Conservation (phyloP, 148 eudicot species). For the Polygonum aviculare region DNA sequence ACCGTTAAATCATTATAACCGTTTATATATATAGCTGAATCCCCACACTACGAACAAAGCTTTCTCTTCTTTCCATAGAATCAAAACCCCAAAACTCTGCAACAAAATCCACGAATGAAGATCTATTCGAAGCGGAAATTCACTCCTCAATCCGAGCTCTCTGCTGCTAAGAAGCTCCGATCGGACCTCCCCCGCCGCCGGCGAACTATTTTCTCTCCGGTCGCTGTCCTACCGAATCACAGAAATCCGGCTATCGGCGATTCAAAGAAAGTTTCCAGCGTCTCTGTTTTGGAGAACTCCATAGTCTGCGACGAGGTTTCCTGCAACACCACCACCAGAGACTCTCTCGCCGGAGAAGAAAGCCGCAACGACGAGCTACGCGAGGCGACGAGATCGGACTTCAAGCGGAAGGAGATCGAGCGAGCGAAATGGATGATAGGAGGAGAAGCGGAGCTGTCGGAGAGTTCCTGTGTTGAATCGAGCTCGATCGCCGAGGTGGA, state of each 20-base stretch:
- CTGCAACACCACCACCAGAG: slow-evolving; percentile 50
- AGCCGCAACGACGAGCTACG: not conserved
- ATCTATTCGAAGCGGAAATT: not conserved
- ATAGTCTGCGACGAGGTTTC: slow-evolving; percentile 33
- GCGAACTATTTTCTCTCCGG: slow-evolving; percentile 44
- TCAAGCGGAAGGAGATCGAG: slow-evolving; percentile 19
- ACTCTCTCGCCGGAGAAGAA: slow-evolving; percentile 16
- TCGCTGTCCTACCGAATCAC: slow-evolving; percentile 11
- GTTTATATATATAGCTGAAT: not conserved
- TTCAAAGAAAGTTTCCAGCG: not conserved
- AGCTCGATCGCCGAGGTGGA: slow-evolving; percentile 20
- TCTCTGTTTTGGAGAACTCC: slow-evolving; percentile 3
- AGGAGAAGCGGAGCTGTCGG: slow-evolving; percentile 30
- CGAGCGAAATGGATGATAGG: slow-evolving; percentile 14
- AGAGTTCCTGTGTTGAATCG: slow-evolving; percentile 68
- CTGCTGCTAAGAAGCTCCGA: slow-evolving; percentile 40
- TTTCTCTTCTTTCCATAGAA: not conserved
- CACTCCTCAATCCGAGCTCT: not conserved
- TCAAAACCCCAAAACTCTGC: not conserved
- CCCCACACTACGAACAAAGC: not conserved
- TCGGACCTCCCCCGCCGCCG: slow-evolving; percentile 57
- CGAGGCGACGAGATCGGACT: not conserved
- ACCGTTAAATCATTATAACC: not conserved
- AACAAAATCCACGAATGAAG: not conserved
- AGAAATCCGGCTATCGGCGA: not conserved